Evolutionary conservation across 148 eudicot genomes (phyloP).

Genomic region (Rhododendron williamsianum): DNA sequence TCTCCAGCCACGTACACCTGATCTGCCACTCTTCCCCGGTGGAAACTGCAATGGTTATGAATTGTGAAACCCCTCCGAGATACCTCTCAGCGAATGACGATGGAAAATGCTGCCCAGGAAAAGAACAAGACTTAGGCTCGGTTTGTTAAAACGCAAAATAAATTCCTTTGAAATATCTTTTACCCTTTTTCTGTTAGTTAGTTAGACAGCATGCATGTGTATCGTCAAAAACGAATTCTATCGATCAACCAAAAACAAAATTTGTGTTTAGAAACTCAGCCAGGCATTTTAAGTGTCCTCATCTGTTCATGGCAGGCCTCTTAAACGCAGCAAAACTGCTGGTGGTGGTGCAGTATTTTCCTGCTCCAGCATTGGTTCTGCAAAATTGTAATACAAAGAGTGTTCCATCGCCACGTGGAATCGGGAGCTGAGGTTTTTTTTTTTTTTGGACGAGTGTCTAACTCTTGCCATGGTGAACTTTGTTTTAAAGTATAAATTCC

Average conservation of each 20-base stretch:
- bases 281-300: background rate
- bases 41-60: conserved; percentile 17
- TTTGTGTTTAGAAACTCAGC: background rate
- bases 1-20: conserved; percentile 8
- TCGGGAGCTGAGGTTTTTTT: background rate
- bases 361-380: background rate
- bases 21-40: conserved; percentile 30
- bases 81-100: conserved; percentile 21
- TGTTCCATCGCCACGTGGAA: background rate
- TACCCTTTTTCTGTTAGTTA: background rate
- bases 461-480: background rate
- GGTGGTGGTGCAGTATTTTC: background rate
- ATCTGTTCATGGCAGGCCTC: background rate
- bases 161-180: background rate
- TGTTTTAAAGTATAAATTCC: background rate
- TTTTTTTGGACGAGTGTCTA: background rate
- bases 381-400: background rate
- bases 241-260: background rate
- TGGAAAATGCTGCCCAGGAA: conserved; percentile 21
- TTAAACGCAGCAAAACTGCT: background rate
- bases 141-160: background rate
- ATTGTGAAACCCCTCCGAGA: conserved; percentile 4
- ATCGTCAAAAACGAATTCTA: background rate
- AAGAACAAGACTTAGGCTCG: background rate
- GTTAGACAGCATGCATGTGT: background rate